Evolutionary conservation across 148 eudicot genomes (phyloP).

Genomic region (Cornus florida): DNA sequence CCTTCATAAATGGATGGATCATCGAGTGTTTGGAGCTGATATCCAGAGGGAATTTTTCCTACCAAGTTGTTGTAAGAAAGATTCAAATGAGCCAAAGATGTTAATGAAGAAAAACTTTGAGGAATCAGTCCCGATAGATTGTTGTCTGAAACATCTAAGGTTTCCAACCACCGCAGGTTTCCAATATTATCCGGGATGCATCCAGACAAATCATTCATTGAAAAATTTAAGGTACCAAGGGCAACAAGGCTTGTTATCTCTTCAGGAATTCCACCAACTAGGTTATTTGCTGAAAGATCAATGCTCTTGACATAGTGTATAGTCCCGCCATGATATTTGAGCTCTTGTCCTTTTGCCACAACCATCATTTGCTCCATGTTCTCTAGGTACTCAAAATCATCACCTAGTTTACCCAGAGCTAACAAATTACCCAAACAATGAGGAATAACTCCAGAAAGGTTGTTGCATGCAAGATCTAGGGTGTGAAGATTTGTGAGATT

Average conservation of each 20-base stretch:
- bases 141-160: no score
- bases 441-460: not conserved
- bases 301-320: not conserved
- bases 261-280: not conserved
- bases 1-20: not conserved
- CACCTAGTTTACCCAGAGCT: not conserved
- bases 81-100: no score
- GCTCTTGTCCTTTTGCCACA: not conserved
- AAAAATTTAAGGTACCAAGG: no score
- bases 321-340: not conserved
- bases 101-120: no score
- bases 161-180: no score
- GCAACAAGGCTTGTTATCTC: no score
- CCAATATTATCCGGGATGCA: no score
- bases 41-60: not conserved
- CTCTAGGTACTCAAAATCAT: no score
- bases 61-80: no score
- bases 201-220: no score
- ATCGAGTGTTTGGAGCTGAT: not conserved
- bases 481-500: not conserved
- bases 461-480: not conserved
- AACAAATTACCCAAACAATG: not conserved
- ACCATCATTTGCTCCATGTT: not conserved
- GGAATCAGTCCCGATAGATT: no score
- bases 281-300: not conserved